Base-by-base conservation (phyloP, 768 basidiomycete genomes). In the Gymnopilus junonius region DNA sequence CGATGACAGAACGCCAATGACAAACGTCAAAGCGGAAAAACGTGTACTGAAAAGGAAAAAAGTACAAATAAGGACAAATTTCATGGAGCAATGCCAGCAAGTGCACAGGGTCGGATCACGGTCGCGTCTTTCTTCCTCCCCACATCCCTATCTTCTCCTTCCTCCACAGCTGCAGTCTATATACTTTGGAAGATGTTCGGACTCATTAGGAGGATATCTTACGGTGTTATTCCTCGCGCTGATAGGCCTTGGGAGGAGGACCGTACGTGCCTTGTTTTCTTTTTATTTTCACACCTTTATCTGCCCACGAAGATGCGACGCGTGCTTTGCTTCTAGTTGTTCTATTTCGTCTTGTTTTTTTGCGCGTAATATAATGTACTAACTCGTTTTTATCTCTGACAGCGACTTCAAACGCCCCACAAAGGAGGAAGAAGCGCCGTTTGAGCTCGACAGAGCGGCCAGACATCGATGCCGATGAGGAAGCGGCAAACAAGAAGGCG, bases 191-290 rank as follows among this genome's bases (percentile, higher is more conserved):
- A 39, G 27, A 90, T 92, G 91, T 91, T 91, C 76, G 82, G 83
- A 65, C 80, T 92, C 66, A 76, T 92, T 66, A 83, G 91, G 67
- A 87, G 90, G 46, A 87, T 92, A 63, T 92, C 91, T 0, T 81
- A 83, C 69, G 87, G 87, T 14, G 80, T 91, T 21, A 84, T 91
- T 67, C 87, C 88, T 27, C 85, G 90, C 57, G 83, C 87, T 25
- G 91, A 92, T 74, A 81, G 89, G 62, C 88, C 90, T 34, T 92
- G 91, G 91, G 82, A 83, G 68, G 90, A 92, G 59, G 90, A 93
- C 72, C 87, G 90, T 90, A 69, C 80, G 87, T 80, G 15, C 23
- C 21, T 39, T 40, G 27, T 25, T 27, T 39, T 55, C 27, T 17
- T 37, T 55, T 29, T 48, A 61, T 55, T 63, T 55, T 48, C 51